Conservation (phyloP, 306 rosid species). For the Vicia faba region DNA sequence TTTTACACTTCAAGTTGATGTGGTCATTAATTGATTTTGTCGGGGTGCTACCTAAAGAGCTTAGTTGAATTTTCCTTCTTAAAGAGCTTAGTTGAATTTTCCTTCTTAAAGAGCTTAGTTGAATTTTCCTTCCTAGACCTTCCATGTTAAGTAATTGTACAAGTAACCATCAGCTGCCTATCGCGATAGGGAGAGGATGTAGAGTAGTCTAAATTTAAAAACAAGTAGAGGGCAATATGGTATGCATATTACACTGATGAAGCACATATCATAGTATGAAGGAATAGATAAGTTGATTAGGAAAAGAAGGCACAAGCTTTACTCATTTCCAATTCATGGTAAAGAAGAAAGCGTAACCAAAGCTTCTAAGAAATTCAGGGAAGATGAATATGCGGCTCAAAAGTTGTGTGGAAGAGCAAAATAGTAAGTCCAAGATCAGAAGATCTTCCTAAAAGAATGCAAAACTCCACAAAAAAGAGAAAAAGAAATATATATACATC, state of each 20-base stretch:
- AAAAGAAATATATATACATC: background rate
- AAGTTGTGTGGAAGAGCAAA: slow-evolving; percentile 5
- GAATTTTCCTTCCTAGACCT: slow-evolving; percentile 19
- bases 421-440: background rate
- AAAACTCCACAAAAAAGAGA: slow-evolving; percentile 2
- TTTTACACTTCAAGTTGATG: slow-evolving; percentile 1
- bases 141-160: slow-evolving; percentile 13
- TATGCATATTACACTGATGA: background rate
- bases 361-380: background rate
- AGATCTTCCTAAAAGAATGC: slow-evolving; percentile 10
- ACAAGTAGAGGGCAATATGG: background rate
- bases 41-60: background rate
- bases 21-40: slow-evolving; percentile 1
- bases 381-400: slow-evolving; percentile 2
- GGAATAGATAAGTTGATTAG: slow-evolving; percentile 1
- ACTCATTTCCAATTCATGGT: slow-evolving; percentile 13
- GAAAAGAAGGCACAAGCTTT: background rate
- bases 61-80: too few relatives aligned
- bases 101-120: slow-evolving; percentile 13
- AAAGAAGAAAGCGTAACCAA: slow-evolving; percentile 1
- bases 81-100: too few relatives aligned
- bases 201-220: slow-evolving; percentile 9
- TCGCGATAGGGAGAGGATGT: background rate
- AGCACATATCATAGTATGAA: slow-evolving; percentile 1
- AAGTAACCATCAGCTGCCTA: background rate